These are phyloP conservation scores for Pleurotus eryngii DNA, from an alignment of 768 basidiomycete genomes.

Conservation along the genomic window DNA sequence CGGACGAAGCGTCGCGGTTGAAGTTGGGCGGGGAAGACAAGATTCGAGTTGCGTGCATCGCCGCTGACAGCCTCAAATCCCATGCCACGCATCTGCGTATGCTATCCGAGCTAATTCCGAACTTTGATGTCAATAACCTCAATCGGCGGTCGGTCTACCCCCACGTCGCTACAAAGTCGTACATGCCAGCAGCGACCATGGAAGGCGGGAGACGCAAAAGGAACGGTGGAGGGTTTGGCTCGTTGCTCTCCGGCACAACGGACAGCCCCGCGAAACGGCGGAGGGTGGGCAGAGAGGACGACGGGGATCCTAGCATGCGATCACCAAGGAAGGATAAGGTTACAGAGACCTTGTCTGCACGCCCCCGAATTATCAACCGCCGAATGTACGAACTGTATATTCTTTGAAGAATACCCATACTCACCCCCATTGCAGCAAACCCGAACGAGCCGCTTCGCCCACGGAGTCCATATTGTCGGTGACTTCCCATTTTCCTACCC, in stretches of 20 bases:
- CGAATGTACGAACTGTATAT: constrained; percentile 51
- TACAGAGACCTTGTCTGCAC: constrained; percentile 37
- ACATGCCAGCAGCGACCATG: constrained; percentile 54
- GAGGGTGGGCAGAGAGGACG: constrained; percentile 58
- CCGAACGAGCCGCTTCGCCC: constrained; percentile 65
- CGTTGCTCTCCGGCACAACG: constrained; percentile 47
- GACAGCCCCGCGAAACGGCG: constrained; percentile 71
- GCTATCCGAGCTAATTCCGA: constrained; percentile 61
- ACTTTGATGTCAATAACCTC: constrained; percentile 55
- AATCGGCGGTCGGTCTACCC: constrained; percentile 70
- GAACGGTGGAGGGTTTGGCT: constrained; percentile 45
- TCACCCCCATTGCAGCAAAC: constrained; percentile 32
- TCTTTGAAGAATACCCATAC: constrained; percentile 7
- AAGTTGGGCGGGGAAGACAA: constrained; percentile 97
- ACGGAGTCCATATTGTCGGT: constrained; percentile 72
- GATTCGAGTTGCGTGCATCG: constrained; percentile 89
- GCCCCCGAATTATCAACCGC: constrained; percentile 51
- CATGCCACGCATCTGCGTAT: constrained; percentile 60
- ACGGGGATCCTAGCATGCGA: constrained; percentile 46
- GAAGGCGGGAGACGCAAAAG: constrained; percentile 63
- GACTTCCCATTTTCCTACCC: constrained; percentile 56
- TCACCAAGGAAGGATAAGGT: constrained; percentile 65
- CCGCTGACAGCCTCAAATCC: constrained; percentile 80
- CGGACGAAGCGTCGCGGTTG: constrained; percentile 88
- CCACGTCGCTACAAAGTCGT: constrained; percentile 68